Percentiles rank a stretch among this genome's conserved stretches.
Conservation (phyloP, 192 early-diverging fungal genomes). For the Coemansia sp. region DNA sequence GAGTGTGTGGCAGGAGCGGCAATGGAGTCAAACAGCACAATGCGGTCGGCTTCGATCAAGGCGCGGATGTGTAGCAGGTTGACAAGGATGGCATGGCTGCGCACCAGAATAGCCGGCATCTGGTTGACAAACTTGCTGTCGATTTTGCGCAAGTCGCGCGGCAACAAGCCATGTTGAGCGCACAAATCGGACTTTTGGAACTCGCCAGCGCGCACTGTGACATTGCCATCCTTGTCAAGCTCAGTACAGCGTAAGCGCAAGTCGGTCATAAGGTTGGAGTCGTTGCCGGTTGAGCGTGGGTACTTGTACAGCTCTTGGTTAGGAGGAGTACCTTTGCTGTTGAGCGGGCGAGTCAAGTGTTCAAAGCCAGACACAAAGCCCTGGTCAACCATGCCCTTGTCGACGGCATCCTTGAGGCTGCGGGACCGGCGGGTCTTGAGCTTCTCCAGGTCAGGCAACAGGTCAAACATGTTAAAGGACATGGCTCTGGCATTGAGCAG, state of each 20-base stretch:
- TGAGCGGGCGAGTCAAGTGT: slow-evolving; percentile 23
- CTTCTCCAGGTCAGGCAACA: slow-evolving; percentile 41
- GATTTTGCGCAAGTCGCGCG: slow-evolving; percentile 85
- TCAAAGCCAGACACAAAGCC: slow-evolving; percentile 21
- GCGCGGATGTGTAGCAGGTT: slow-evolving; percentile 82
- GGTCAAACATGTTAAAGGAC: slow-evolving; percentile 50
- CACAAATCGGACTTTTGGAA: slow-evolving; percentile 80
- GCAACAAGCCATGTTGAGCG: slow-evolving; percentile 71
- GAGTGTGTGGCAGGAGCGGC: slow-evolving; percentile 67
- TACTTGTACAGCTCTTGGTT: slow-evolving; percentile 35
- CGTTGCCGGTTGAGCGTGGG: slow-evolving; percentile 19
- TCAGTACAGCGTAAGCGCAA: slow-evolving; percentile 60
- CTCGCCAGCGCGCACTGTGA: slow-evolving; percentile 71
- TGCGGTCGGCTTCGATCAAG: slow-evolving; percentile 74
- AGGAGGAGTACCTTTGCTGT: slow-evolving; percentile 12
- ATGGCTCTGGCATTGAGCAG: background rate
- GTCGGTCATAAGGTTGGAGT: slow-evolving; percentile 18
- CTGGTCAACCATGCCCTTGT: slow-evolving; percentile 29
- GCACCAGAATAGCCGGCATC: slow-evolving; percentile 79
- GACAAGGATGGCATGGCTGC: slow-evolving; percentile 76
- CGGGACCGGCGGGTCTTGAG: slow-evolving; percentile 33
- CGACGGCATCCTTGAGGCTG: slow-evolving; percentile 37
- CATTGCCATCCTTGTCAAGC: slow-evolving; percentile 66
- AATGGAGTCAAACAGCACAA: slow-evolving; percentile 75
- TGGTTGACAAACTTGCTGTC: slow-evolving; percentile 75